Percentiles rank a stretch among this genome's conserved stretches.
Evolutionary conservation across 2,329 filamentous ascomycete species (phyloP).

Genomic region (Colletotrichum sansevieriae): DNA sequence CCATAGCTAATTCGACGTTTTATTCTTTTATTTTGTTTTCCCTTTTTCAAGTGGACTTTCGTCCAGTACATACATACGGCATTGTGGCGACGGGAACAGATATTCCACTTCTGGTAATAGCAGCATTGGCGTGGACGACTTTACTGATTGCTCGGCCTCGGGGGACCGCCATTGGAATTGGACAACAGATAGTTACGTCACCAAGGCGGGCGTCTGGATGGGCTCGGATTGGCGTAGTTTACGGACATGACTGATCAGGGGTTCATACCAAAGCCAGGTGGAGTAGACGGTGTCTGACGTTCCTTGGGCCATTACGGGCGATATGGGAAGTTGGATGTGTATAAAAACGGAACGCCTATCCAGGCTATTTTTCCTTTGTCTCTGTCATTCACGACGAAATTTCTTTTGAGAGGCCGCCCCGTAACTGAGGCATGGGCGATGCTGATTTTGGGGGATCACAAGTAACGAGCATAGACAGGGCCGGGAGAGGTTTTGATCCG

Average conservation of each 20-base stretch:
- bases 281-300: slow-evolving; percentile 7
- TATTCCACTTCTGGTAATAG: slow-evolving; percentile 43
- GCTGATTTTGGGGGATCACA: slow-evolving; percentile 24
- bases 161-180: slow-evolving; percentile 27
- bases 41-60: slow-evolving; percentile 37
- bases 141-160: slow-evolving; percentile 16
- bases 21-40: slow-evolving; percentile 25
- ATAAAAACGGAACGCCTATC: slow-evolving; percentile 31
- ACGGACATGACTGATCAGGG: slow-evolving; percentile 7
- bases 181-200: slow-evolving; percentile 19
- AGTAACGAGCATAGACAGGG: slow-evolving; percentile 44
- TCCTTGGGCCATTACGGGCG: slow-evolving; percentile 29
- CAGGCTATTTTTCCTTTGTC: slow-evolving; percentile 37
- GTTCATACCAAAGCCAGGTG: slow-evolving; percentile 9
- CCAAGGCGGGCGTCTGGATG: slow-evolving; percentile 12
- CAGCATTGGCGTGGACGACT: slow-evolving; percentile 37
- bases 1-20: slow-evolving; percentile 44
- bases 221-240: slow-evolving; percentile 13
- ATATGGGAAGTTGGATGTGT: slow-evolving; percentile 39
- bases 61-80: slow-evolving; percentile 43
- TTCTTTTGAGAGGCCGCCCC: slow-evolving; percentile 15
- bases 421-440: slow-evolving; percentile 18
- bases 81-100: slow-evolving; percentile 36
- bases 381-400: slow-evolving; percentile 35
- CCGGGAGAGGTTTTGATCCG: slow-evolving; percentile 34